Evolutionary conservation across 2,329 filamentous ascomycete genomes (phyloP).

Genomic region (Aspergillus candidus): DNA sequence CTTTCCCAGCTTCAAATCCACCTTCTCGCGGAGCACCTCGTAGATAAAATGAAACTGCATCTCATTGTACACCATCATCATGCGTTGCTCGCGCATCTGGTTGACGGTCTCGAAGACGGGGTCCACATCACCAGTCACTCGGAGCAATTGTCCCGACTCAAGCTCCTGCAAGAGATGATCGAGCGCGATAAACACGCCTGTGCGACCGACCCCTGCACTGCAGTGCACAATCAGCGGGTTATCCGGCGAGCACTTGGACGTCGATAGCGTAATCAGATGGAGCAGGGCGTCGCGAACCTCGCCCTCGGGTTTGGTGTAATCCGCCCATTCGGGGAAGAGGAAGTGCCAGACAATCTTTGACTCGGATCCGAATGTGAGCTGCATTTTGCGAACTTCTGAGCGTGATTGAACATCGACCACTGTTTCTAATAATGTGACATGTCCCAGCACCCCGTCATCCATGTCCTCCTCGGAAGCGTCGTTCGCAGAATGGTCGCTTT

Average conservation of each 20-base stretch:
- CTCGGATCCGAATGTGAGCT: conserved; percentile 43
- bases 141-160: conserved; percentile 62
- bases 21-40: conserved; percentile 64
- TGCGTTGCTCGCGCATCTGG: conserved; percentile 73
- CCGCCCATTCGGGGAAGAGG: conserved; percentile 81
- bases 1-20: conserved; percentile 30
- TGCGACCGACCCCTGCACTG: conserved; percentile 88
- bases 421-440: conserved; percentile 56
- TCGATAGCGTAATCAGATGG: conserved; percentile 45
- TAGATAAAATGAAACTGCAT: conserved; percentile 84
- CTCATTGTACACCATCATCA: conserved; percentile 92
- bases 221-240: conserved; percentile 80
- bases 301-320: conserved; percentile 71
- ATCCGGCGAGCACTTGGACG: conserved; percentile 40
- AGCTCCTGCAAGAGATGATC: conserved; percentile 84
- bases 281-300: conserved; percentile 47
- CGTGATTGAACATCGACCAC: conserved; percentile 51
- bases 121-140: conserved; percentile 49
- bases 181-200: conserved; percentile 92
- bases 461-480: conserved; percentile 60
- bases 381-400: conserved; percentile 69
- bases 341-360: conserved; percentile 73
- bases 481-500: conserved; percentile 36
- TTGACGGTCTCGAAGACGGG: conserved; percentile 75
- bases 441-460: conserved; percentile 51